Evolutionary conservation across 257 asterid species (phyloP), one percentile per base, ranked within the genome.

Genomic region (Nemophila menziesii): DNA sequence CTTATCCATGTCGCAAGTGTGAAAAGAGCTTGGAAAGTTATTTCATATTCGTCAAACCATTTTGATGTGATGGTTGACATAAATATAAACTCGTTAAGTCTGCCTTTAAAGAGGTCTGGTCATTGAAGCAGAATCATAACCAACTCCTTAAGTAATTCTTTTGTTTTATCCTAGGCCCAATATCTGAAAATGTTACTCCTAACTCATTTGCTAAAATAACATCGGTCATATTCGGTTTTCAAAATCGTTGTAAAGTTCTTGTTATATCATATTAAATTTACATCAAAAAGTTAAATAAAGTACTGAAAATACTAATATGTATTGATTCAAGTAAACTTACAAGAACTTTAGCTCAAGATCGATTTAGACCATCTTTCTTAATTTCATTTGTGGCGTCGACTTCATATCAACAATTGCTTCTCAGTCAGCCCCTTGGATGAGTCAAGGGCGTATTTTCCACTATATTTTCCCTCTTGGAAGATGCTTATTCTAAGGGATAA

Each of bases 31-130:
- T 96, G 71, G 20, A 90, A 93, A 48, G 74, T 85, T 70, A 85
- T 90, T 57, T 90, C 99, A 33, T 85, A 96, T 57, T 90, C 99
- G n/a, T 96, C 99, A 48, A 90, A 90, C 99, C 99, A 90, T 64
- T 90, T 90, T 8, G 99, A 90, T 42, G 99, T 90, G 53, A 90
- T 81, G 18, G 94, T 90, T 15, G 96, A 89, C 98, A 89, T 89
- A 3, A 93, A 84, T 33, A 89, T 94, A 16, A 96, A 96, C 67
- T 90, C 85, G 16, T 85, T 78, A 51, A 90, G 99, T 29, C 99
- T 96, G 16, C 96, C 96, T 11, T 67, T 71, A 71, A 90, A 90
- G 29, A 90, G 94, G 61, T 90, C 96, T 0, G 99, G 99, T 62
- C 99, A 70, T 50, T 82, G 63, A 19, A 90, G 99, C 53, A 96